These are phyloP conservation scores for Jaltomata sinuosa DNA, from an alignment of 257 asterid genomes.

Conservation along the genomic window DNA sequence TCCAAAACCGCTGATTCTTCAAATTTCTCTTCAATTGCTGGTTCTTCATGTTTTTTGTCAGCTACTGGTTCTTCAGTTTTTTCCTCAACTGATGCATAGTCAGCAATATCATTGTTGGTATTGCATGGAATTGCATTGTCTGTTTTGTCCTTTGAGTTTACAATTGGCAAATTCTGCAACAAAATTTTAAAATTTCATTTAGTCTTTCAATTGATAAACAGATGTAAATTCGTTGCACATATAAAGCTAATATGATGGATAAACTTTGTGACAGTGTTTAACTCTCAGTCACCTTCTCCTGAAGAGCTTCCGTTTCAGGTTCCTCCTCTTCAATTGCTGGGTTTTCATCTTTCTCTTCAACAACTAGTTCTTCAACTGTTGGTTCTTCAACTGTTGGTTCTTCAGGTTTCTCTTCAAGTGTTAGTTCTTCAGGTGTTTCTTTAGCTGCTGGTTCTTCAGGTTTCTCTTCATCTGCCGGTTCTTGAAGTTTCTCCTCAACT, in stretches of 20 bases:
- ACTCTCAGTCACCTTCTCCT: not conserved
- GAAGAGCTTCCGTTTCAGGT: not conserved
- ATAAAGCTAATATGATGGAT: not conserved
- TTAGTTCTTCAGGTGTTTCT: not conserved
- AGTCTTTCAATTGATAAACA: not conserved
- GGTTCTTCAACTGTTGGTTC: not conserved
- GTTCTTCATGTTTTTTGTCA: not conserved
- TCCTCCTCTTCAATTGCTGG: not conserved
- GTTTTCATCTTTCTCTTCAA: not conserved
- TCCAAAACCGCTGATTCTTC: not conserved
- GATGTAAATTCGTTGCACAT: not conserved
- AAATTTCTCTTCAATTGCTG: not conserved
- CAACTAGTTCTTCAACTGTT: not conserved
- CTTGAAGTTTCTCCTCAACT: not conserved
- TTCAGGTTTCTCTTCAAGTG: not conserved
- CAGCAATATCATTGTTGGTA: not conserved
- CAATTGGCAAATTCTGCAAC: not conserved
- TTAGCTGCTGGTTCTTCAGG: not conserved
- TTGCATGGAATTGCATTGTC: not conserved
- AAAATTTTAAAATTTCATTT: not conserved
- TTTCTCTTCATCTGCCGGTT: not conserved
- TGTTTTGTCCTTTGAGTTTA: slow-evolving; percentile 3
- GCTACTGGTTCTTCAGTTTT: not conserved
- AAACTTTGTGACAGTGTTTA: not conserved
- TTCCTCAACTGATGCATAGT: not conserved